Conservation (phyloP, 495 filamentous ascomycete genomes). For the Aspergillus nidulans region DNA sequence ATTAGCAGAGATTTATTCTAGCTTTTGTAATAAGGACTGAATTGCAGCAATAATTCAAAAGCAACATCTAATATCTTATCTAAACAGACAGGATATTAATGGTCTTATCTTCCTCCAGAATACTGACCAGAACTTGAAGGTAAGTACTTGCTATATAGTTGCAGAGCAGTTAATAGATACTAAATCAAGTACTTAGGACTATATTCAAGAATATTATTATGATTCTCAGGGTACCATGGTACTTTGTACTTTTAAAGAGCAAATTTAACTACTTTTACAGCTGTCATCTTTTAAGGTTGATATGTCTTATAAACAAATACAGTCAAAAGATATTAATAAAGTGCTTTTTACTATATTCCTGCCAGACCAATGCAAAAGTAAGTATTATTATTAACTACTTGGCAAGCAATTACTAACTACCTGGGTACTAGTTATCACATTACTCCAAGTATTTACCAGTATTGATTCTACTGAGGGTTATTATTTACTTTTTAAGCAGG, state of each 20-base stretch:
- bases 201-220: constrained; percentile 11
- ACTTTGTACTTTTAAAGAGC: constrained; percentile 7
- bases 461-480: constrained; percentile 2
- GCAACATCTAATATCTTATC: constrained; percentile 2
- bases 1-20: constrained; percentile 6
- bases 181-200: constrained; percentile 7
- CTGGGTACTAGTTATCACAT: constrained; percentile 7
- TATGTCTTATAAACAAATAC: too few species aligned
- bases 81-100: constrained; percentile 8
- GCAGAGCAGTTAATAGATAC: not conserved
- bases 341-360: constrained; percentile 10
- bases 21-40: constrained; percentile 9
- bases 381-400: constrained; percentile 4
- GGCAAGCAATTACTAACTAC: not conserved
- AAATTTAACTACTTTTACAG: not conserved
- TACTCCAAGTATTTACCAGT: constrained; percentile 6
- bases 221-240: constrained; percentile 7
- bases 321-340: constrained; percentile 6
- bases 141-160: not conserved
- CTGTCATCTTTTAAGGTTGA: constrained; percentile 10
- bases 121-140: not conserved
- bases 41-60: constrained; percentile 14
- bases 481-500: constrained; percentile 6
- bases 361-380: constrained; percentile 3
- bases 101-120: constrained; percentile 3